Percentiles rank a stretch among this genome's conserved stretches.
Conservation (phyloP, 2,329 filamentous ascomycete species). For the Uncinocarpus reesii region DNA sequence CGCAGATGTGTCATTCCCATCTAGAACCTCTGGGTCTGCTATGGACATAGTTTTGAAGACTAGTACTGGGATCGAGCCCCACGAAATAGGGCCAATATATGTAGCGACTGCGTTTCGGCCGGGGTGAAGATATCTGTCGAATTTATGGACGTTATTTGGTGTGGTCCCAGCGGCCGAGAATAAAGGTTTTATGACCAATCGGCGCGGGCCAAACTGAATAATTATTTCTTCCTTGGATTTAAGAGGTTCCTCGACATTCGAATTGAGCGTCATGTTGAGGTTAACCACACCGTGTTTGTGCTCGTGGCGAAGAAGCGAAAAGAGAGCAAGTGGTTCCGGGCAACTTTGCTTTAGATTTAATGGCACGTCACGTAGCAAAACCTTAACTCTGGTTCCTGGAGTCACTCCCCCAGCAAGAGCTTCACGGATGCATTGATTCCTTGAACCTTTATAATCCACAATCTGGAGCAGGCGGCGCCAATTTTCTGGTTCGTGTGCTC, state of each 20-base stretch:
- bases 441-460: constrained; percentile 78
- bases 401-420: constrained; percentile 78
- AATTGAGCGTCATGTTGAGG: constrained; percentile 75
- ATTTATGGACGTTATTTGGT: constrained; percentile 95
- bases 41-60: constrained; percentile 58
- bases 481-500: constrained; percentile 74
- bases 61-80: constrained; percentile 81
- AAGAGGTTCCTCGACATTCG: constrained; percentile 62
- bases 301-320: constrained; percentile 85
- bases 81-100: constrained; percentile 82
- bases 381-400: constrained; percentile 69
- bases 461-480: constrained; percentile 80
- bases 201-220: constrained; percentile 78
- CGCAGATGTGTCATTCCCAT: constrained; percentile 35
- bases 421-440: constrained; percentile 66
- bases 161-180: constrained; percentile 85
- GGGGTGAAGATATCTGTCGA: constrained; percentile 80
- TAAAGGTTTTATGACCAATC: constrained; percentile 78
- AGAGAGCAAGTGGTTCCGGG: constrained; percentile 59
- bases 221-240: constrained; percentile 89
- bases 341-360: constrained; percentile 41
- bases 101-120: constrained; percentile 80
- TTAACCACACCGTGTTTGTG: constrained; percentile 88
- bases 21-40: constrained; percentile 34
- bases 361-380: constrained; percentile 59